These are phyloP conservation scores for Colletotrichum tropicicola DNA, from an alignment of 2,329 filamentous ascomycete species.

Conservation along the genomic window DNA sequence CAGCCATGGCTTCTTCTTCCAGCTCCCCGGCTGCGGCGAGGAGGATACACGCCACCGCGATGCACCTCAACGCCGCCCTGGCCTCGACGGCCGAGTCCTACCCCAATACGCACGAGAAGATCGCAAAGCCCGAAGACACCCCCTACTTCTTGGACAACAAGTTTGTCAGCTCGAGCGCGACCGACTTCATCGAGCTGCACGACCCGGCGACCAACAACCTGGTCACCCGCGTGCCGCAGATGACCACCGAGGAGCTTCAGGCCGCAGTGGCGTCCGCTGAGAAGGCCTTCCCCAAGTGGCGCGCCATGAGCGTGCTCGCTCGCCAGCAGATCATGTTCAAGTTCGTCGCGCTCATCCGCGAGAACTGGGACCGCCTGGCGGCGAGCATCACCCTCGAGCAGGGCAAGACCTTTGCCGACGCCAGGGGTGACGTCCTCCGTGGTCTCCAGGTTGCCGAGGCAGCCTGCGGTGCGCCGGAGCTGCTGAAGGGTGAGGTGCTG, in stretches of 20 bases:
- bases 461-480: conserved; percentile 80
- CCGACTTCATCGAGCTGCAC: conserved; percentile 80
- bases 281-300: conserved; percentile 80
- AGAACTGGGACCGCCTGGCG: conserved; percentile 86
- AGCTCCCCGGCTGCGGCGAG: conserved; percentile 51
- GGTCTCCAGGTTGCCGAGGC: conserved; percentile 88
- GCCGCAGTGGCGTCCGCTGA: conserved; percentile 79
- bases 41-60: conserved; percentile 66
- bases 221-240: conserved; percentile 84
- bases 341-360: conserved; percentile 80
- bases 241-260: conserved; percentile 79
- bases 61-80: conserved; percentile 63
- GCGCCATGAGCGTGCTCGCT: conserved; percentile 74
- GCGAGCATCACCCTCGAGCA: conserved; percentile 89
- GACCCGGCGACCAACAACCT: conserved; percentile 89
- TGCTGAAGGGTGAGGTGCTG: conserved; percentile 84
- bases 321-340: conserved; percentile 90
- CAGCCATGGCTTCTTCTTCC: conserved; percentile 33
- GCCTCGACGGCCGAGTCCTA: conserved; percentile 68
- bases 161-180: conserved; percentile 73
- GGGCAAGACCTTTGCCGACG: conserved; percentile 88
- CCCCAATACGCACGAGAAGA: conserved; percentile 77
- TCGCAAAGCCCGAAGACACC: conserved; percentile 73
- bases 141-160: conserved; percentile 86
- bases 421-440: conserved; percentile 81